These are phyloP conservation scores for Chytriomyces sp. DNA, from an alignment of 192 early-diverging fungal species.

Conservation along the genomic window DNA sequence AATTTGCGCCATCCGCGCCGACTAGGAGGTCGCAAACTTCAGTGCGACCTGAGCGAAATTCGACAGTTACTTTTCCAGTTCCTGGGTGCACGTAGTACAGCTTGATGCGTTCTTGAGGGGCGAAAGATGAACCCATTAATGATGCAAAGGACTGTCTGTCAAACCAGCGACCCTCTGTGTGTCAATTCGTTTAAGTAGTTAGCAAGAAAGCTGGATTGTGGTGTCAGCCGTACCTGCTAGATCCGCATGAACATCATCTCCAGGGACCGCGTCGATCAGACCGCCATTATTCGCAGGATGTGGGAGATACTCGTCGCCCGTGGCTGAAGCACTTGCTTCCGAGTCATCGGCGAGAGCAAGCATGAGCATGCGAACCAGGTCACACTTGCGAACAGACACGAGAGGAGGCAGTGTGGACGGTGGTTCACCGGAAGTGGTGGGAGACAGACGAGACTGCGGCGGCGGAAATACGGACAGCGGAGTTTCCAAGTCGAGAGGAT, in stretches of 20 bases:
- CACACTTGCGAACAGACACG: slow-evolving; percentile 50
- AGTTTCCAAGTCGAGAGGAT: slow-evolving; percentile 2
- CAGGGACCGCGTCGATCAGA: slow-evolving; percentile 13
- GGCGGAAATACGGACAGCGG: slow-evolving; percentile 21
- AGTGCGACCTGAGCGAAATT: slow-evolving; percentile 49
- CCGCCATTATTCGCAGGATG: slow-evolving; percentile 45
- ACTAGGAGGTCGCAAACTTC: slow-evolving; percentile 50
- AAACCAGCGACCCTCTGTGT: slow-evolving; percentile 43
- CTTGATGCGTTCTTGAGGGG: slow-evolving; percentile 49
- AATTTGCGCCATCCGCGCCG: slow-evolving; percentile 56
- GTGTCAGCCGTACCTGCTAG: slow-evolving; percentile 35
- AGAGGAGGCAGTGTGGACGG: slow-evolving; percentile 45
- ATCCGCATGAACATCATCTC: slow-evolving; percentile 43
- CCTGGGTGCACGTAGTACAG: slow-evolving; percentile 48
- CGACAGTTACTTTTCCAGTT: slow-evolving; percentile 47
- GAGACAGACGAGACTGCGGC: neutral
- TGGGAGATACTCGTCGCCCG: slow-evolving; percentile 36
- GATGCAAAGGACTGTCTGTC: slow-evolving; percentile 45
- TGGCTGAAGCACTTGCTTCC: neutral
- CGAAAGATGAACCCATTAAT: slow-evolving; percentile 36
- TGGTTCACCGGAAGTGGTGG: neutral
- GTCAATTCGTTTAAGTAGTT: neutral
- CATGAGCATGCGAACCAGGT: slow-evolving; percentile 56
- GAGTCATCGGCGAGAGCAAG: slow-evolving; percentile 50
- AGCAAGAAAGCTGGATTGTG: neutral